These are phyloP conservation scores for Parathielavia appendiculata DNA, from an alignment of 495 filamentous ascomycete genomes.

Conservation along the genomic window DNA sequence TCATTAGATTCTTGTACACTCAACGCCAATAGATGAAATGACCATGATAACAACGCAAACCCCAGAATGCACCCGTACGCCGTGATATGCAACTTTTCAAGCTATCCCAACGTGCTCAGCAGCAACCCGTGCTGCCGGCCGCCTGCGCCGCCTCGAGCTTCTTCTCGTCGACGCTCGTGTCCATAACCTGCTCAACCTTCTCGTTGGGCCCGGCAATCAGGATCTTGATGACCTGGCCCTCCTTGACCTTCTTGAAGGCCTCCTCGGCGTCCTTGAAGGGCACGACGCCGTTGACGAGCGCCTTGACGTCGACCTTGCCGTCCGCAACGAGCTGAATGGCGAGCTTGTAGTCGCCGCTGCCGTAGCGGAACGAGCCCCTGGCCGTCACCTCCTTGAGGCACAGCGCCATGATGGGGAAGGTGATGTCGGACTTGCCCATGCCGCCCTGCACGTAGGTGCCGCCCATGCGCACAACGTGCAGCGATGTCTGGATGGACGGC, in stretches of 20 bases:
- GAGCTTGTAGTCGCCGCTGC: slow-evolving; percentile 71
- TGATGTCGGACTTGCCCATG: slow-evolving; percentile 71
- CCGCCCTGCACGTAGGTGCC: slow-evolving; percentile 84
- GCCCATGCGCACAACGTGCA: slow-evolving; percentile 64
- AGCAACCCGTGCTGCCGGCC: slow-evolving; percentile 20
- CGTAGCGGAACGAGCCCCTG: slow-evolving; percentile 79
- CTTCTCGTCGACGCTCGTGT: slow-evolving; percentile 22
- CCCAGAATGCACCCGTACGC: slow-evolving; percentile 11
- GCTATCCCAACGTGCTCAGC: slow-evolving; percentile 12
- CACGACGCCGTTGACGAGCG: slow-evolving; percentile 64
- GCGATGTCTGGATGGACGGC: slow-evolving; percentile 64
- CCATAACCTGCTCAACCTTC: slow-evolving; percentile 32
- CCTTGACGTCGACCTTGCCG: slow-evolving; percentile 63
- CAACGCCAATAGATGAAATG: slow-evolving; percentile 11
- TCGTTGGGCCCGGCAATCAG: slow-evolving; percentile 68
- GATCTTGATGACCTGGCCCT: slow-evolving; percentile 78
- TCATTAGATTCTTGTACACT: not conserved
- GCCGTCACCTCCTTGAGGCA: slow-evolving; percentile 77
- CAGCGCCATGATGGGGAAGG: slow-evolving; percentile 74
- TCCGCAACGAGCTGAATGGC: slow-evolving; percentile 64
- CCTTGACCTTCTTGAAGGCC: slow-evolving; percentile 73
- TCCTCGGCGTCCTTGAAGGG: slow-evolving; percentile 66
- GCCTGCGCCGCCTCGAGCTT: slow-evolving; percentile 19
- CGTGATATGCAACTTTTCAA: not conserved
- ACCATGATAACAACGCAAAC: not conserved